phyloP scores from a whole-genome alignment of 2,329 filamentous ascomycete genomes.

The Biscogniauxia mediterranea region DNA sequence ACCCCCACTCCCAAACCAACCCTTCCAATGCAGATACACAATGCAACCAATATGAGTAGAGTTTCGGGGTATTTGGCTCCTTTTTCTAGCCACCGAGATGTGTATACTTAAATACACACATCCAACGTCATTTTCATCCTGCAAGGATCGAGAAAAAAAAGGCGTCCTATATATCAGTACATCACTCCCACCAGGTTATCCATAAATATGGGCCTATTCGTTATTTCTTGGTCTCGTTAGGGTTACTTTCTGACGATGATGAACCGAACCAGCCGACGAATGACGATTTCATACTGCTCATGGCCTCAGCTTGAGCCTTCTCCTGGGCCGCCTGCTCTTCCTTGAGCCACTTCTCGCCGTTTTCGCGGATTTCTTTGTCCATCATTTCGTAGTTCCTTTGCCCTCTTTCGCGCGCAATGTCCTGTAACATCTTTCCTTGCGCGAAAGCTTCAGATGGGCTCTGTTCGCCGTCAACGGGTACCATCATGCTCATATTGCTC shows the following conservation, averaged over 20 bases:
- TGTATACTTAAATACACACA: neutral
- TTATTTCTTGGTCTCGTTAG: slow-evolving; percentile 19
- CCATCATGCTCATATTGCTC: slow-evolving; percentile 60
- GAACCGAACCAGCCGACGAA: slow-evolving; percentile 58
- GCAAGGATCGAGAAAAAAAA: neutral
- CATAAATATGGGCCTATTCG: slow-evolving; percentile 4
- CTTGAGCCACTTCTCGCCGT: slow-evolving; percentile 93
- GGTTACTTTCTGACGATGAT: slow-evolving; percentile 15
- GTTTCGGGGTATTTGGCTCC: slow-evolving; percentile 10
- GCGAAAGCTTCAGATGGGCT: slow-evolving; percentile 74
- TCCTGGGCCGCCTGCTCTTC: slow-evolving; percentile 88
- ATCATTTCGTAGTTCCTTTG: slow-evolving; percentile 86
- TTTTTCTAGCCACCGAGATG: neutral
- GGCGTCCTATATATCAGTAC: slow-evolving; percentile 1
- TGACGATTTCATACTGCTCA: slow-evolving; percentile 86
- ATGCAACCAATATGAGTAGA: slow-evolving; percentile 16
- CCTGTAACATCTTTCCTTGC: slow-evolving; percentile 95
- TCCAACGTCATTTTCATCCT: neutral
- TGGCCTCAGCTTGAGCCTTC: slow-evolving; percentile 83
- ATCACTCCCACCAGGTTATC: slow-evolving; percentile 6
- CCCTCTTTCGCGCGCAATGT: slow-evolving; percentile 88
- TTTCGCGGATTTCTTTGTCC: slow-evolving; percentile 87
- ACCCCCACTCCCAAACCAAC: neutral
- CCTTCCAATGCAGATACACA: slow-evolving; percentile 12
- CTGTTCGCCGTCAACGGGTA: slow-evolving; percentile 63